phyloP scores from a whole-genome alignment of 352 stramenopile species.

The Phytophthora citrophthora region DNA sequence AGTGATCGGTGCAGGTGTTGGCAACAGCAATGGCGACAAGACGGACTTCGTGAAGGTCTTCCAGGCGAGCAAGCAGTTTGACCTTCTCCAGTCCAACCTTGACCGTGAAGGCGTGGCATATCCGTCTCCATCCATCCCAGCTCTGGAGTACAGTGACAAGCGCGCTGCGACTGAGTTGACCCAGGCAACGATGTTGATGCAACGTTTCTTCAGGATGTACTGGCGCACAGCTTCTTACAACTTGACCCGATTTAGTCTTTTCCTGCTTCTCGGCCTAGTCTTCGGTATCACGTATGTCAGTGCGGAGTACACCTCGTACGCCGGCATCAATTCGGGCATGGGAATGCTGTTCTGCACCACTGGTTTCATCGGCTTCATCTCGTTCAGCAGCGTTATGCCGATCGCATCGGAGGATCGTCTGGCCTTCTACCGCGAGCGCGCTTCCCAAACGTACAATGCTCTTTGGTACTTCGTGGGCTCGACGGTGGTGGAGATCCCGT shows the following conservation, averaged over 20 bases:
- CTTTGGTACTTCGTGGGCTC: slow-evolving; percentile 30
- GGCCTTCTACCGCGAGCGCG: slow-evolving; percentile 89
- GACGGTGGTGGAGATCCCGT: slow-evolving; percentile 45
- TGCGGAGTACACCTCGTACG: slow-evolving; percentile 31
- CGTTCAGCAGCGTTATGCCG: slow-evolving; percentile 68
- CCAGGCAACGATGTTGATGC: slow-evolving; percentile 47
- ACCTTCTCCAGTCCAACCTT: slow-evolving; percentile 34
- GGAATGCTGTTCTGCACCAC: slow-evolving; percentile 75
- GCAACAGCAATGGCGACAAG: slow-evolving; percentile 29
- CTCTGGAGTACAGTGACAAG: slow-evolving; percentile 37
- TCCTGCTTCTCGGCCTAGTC: slow-evolving; percentile 23
- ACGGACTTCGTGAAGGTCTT: slow-evolving; percentile 50
- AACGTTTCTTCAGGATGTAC: slow-evolving; percentile 71
- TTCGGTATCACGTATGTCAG: slow-evolving; percentile 33
- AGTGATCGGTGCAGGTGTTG: slow-evolving; percentile 54
- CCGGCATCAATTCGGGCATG: slow-evolving; percentile 36
- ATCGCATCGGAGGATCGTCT: slow-evolving; percentile 77
- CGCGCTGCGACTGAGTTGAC: slow-evolving; percentile 22
- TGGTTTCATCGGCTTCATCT: slow-evolving; percentile 71
- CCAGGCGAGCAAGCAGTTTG: slow-evolving; percentile 31
- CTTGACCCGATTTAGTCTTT: slow-evolving; percentile 41
- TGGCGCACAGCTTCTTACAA: slow-evolving; percentile 62
- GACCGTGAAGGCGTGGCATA: slow-evolving; percentile 25
- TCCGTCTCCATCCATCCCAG: too few relatives aligned
- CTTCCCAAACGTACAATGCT: slow-evolving; percentile 56